Conservation (phyloP, 2,329 filamentous ascomycete species). For the Aphanocladium album region DNA sequence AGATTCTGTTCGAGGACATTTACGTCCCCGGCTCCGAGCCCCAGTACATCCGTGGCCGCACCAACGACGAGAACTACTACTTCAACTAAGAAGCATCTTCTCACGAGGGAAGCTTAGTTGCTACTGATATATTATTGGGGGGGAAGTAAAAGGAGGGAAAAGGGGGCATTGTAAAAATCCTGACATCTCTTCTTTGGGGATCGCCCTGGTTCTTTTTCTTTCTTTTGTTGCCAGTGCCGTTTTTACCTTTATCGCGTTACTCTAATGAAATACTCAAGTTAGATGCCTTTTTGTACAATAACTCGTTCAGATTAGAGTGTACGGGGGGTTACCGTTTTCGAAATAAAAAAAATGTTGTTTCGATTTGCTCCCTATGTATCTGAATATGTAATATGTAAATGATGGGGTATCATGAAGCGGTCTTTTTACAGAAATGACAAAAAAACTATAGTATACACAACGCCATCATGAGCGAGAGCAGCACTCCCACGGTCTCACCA, state of each 20-base stretch:
- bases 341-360: not conserved
- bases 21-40: constrained; percentile 88
- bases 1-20: constrained; percentile 94
- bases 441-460: not conserved
- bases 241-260: not conserved
- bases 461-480: not conserved
- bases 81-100: constrained; percentile 51
- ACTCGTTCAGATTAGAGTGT: constrained; percentile 3
- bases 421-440: not conserved
- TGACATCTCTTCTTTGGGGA: constrained; percentile 1
- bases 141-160: not conserved
- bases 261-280: constrained; percentile 9
- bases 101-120: not conserved
- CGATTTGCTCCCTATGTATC: not conserved
- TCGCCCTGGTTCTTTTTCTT: not conserved
- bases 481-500: not conserved
- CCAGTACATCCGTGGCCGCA: constrained; percentile 79
- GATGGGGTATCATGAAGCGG: not conserved
- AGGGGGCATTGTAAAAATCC: not conserved
- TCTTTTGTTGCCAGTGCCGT: not conserved
- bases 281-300: constrained; percentile 13
- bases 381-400: not conserved
- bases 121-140: not conserved
- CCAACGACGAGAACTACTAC: constrained; percentile 91
- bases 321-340: not conserved